Conservation (phyloP, 225 moss, liverwort and hornwort genomes). For the Sphagnum contortum region DNA sequence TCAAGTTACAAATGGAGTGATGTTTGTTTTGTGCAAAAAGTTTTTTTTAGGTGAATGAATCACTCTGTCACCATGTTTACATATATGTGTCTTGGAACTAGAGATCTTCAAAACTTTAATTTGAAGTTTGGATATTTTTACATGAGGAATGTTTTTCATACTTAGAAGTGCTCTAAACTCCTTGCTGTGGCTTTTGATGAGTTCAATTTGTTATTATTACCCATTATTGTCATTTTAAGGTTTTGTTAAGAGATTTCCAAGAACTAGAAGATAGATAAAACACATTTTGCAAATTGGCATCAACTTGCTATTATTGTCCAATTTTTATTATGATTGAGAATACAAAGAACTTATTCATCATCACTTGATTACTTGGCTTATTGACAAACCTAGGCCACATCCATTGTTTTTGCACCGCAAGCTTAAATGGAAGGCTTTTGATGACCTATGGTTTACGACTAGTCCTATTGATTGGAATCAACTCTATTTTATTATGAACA, state of each 20-base stretch:
- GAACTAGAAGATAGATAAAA: not conserved
- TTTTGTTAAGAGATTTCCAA: not conserved
- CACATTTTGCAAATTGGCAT: not conserved
- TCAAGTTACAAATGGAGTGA: too few relatives aligned
- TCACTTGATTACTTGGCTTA: not conserved
- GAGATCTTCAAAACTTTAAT: too few relatives aligned
- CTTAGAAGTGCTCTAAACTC: not conserved
- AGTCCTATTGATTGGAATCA: not conserved
- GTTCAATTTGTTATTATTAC: not conserved
- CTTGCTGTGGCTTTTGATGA: not conserved
- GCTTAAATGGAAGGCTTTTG: not conserved
- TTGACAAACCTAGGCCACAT: not conserved
- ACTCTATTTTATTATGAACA: not conserved
- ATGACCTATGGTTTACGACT: not conserved
- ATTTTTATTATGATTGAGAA: not conserved
- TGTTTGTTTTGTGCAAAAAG: slow-evolving; percentile 1
- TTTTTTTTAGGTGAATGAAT: too few relatives aligned
- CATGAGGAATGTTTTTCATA: not conserved
- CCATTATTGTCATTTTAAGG: not conserved
- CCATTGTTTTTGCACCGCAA: not conserved
- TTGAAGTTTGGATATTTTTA: slow-evolving; percentile 36
- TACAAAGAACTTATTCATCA: not conserved
- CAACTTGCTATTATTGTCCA: not conserved
- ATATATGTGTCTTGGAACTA: too few relatives aligned
- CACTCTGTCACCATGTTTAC: too few relatives aligned